These are phyloP conservation scores for Alternaria brassicae DNA, from an alignment of 2,329 filamentous ascomycete genomes.

Conservation along the genomic window DNA sequence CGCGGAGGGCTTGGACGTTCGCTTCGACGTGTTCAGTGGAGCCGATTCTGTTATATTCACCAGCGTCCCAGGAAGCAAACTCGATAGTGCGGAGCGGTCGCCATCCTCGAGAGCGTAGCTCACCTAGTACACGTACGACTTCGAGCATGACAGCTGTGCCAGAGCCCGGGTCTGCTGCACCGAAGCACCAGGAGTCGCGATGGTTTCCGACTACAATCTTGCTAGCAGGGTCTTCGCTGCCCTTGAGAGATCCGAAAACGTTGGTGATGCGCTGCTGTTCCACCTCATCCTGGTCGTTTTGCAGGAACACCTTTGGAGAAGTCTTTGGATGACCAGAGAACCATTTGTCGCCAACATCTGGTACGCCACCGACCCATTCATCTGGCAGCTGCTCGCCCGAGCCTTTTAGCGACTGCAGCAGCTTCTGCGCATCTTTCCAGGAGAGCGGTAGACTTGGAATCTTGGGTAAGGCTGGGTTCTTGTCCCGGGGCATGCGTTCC, in stretches of 20 bases:
- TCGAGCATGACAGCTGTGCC: conserved; percentile 93
- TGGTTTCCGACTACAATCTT: conserved; percentile 91
- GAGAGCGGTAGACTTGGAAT: conserved; percentile 91
- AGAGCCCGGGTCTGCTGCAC: conserved; percentile 80
- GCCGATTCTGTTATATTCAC: conserved; percentile 91
- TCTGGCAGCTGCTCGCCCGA: conserved; percentile 72
- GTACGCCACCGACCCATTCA: conserved; percentile 79
- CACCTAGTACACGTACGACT: conserved; percentile 82
- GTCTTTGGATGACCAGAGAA: conserved; percentile 76
- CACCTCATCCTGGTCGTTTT: conserved; percentile 86
- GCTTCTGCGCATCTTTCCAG: conserved; percentile 83
- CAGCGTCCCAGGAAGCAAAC: conserved; percentile 95
- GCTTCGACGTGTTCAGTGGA: conserved; percentile 95
- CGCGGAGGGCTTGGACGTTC: conserved; percentile 73
- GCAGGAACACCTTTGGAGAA: conserved; percentile 79
- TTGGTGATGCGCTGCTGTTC: conserved; percentile 90
- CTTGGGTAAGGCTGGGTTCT: conserved; percentile 74
- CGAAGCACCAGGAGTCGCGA: conserved; percentile 90
- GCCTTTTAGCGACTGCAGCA: conserved; percentile 78
- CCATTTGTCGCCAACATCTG: conserved; percentile 74
- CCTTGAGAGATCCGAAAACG: conserved; percentile 81
- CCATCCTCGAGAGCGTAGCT: conserved; percentile 80
- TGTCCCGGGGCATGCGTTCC: conserved; percentile 71
- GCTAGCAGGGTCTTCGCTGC: conserved; percentile 83
- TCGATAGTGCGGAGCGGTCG: conserved; percentile 91